A percentile compares a stretch with the other conserved stretches of the same genome.
Conservation (phyloP, 129 eudicot species). For the Cynara cardunculus region DNA sequence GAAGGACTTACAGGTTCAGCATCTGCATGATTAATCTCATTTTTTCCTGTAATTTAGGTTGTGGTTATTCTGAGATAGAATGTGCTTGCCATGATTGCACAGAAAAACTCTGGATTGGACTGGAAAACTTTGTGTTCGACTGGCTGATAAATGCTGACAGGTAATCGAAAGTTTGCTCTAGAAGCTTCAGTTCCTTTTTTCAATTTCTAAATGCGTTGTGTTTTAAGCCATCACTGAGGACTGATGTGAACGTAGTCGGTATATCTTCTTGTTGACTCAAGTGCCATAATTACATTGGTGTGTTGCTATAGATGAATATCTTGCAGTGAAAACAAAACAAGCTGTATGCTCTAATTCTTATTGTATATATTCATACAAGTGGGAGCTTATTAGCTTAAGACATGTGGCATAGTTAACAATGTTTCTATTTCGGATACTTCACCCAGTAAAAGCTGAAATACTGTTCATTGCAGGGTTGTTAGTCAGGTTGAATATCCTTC, state of each 20-base stretch:
- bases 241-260: neutral
- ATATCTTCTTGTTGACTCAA: neutral
- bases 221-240: neutral
- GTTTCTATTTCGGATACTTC: neutral
- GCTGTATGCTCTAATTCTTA: neutral
- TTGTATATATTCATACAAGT: neutral
- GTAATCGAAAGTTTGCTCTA: conserved; percentile 39
- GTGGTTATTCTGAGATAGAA: conserved; percentile 4
- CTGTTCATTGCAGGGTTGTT: conserved; percentile 67
- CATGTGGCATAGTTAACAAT: neutral
- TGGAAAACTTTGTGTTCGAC: conserved; percentile 96
- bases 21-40: conserved; percentile 8
- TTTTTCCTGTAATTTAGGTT: conserved; percentile 10
- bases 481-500: conserved; percentile 99
- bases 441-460: neutral
- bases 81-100: conserved; percentile 25
- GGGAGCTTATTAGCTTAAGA: neutral
- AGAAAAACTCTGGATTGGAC: conserved; percentile 97
- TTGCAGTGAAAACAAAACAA: neutral
- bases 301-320: neutral
- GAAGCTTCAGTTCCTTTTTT: conserved; percentile 8
- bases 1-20: conserved; percentile 96
- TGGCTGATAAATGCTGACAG: conserved; percentile 99
- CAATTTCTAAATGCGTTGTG: conserved; percentile 7
- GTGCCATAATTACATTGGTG: neutral